Evolutionary conservation across 495 filamentous ascomycete genomes (phyloP).

Genomic region (Pyrenula aspistea): DNA sequence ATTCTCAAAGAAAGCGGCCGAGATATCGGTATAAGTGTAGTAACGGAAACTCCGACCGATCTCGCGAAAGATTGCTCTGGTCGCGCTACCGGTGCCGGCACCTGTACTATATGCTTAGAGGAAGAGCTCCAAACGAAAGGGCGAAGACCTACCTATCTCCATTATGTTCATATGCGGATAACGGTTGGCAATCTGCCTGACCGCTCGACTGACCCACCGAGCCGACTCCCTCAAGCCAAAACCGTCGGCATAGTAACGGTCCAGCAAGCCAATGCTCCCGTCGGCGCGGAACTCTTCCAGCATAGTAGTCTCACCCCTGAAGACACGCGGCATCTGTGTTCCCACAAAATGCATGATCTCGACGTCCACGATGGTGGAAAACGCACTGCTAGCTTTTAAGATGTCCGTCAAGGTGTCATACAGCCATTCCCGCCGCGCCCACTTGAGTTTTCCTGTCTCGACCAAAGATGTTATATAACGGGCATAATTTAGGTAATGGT

Average conservation of each 20-base stretch:
- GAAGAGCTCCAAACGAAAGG: too few relatives aligned
- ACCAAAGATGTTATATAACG: too few relatives aligned
- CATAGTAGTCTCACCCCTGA: constrained; percentile 22
- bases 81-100: constrained; percentile 29
- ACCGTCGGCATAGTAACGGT: constrained; percentile 19
- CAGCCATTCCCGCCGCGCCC: too few relatives aligned
- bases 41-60: constrained; percentile 9
- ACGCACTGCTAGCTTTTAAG: too few relatives aligned
- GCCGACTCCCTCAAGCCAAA: constrained; percentile 14
- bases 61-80: constrained; percentile 15
- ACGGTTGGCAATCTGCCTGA: constrained; percentile 21
- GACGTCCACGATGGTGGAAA: constrained; percentile 7
- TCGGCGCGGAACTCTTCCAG: constrained; percentile 29
- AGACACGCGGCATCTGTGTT: constrained; percentile 17
- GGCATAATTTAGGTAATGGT: too few relatives aligned
- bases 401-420: too few relatives aligned
- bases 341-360: constrained; percentile 12
- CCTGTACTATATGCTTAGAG: too few relatives aligned
- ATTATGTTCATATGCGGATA: constrained; percentile 19
- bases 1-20: constrained; percentile 20
- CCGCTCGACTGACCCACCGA: constrained; percentile 9
- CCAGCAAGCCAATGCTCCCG: constrained; percentile 18
- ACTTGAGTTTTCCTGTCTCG: too few relatives aligned
- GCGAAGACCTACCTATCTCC: too few relatives aligned
- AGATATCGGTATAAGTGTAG: constrained; percentile 35